Evolutionary conservation across 768 basidiomycete genomes (phyloP), one percentile per base, ranked within the genome.

Genomic region (Infundibulicybe gibba): DNA sequence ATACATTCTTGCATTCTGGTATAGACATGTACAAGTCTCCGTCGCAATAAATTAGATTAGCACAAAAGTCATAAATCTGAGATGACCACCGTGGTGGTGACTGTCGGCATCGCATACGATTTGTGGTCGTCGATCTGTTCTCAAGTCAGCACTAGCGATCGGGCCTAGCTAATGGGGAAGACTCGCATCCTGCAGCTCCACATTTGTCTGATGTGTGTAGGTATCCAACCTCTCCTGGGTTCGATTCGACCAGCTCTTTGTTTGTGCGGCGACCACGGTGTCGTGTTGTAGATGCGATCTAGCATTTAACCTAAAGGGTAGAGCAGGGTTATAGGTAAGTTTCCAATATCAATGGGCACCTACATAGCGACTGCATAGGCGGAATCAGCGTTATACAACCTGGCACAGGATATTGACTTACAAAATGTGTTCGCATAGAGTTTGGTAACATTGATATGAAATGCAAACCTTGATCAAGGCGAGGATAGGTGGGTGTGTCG

Each of bases 341-440:
- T n/a, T n/a, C n/a, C n/a, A n/a, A n/a, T n/a, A n/a, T n/a, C n/a
- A n/a, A n/a, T 5, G 16, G 32, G 8, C 32, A 15, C 61, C 57
- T 47, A 67, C 64, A 68, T 68, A 16, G 65, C 66, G 47, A 66
- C 66, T 68, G 43, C 10, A 49, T n/a, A 20, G 20, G 2, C 16
- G 13, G 17, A 39, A 47, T 16, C 35, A 15, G 32, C 41, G 32
- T 37, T 42, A 17, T 45, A 32, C 17, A 14, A 10, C 6, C 21
- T n/a, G 25, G 20, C 20, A 10, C 37, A 14, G 30, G 43, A 43
- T 12, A 81, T n/a, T 3, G 16, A 66, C 75, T 64, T 45, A 75
- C 75, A 75, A 56, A 75, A 75, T 1, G 73, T 74, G 49, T 75
- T 75, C 14, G 70, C 74, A 50, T 76, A 76, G 6, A 76, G 59